Conservation (phyloP, 179 eudicot species). For the Heliamphora pulchella region DNA sequence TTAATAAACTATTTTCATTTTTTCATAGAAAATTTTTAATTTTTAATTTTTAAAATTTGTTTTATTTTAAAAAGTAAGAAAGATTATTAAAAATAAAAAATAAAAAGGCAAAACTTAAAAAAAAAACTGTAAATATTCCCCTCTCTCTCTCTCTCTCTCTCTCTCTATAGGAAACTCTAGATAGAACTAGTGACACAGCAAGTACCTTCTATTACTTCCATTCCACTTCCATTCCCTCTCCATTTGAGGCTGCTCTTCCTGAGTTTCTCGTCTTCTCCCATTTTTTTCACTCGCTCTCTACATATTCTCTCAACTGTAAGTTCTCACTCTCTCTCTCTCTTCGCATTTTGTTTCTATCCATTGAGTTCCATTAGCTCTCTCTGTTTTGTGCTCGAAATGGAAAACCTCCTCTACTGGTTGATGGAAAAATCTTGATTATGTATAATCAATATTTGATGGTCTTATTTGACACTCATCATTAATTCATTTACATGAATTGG, state of each 20-base stretch:
- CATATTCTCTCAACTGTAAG: no score
- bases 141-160: neutral
- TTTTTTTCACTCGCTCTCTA: neutral
- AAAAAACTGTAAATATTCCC: no score
- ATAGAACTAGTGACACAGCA: neutral
- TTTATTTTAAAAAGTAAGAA: no score
- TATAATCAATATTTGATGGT: neutral
- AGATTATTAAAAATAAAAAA: no score
- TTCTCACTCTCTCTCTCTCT: neutral
- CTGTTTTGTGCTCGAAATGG: neutral
- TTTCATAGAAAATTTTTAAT: no score
- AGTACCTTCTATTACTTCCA: constrained; percentile 1
- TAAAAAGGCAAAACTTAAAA: no score
- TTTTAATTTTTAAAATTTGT: no score
- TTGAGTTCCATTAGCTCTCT: neutral
- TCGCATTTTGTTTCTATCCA: neutral
- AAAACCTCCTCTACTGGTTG: neutral
- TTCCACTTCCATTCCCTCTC: neutral
- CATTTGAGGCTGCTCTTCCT: neutral
- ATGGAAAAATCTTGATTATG: neutral
- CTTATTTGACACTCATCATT: neutral
- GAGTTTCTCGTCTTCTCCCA: neutral
- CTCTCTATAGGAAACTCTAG: constrained; percentile 15
- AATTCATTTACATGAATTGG: neutral
- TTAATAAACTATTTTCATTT: no score